Evolutionary conservation across 805 yeast genomes (phyloP).

Genomic region (Monosporozyma siamensis): DNA sequence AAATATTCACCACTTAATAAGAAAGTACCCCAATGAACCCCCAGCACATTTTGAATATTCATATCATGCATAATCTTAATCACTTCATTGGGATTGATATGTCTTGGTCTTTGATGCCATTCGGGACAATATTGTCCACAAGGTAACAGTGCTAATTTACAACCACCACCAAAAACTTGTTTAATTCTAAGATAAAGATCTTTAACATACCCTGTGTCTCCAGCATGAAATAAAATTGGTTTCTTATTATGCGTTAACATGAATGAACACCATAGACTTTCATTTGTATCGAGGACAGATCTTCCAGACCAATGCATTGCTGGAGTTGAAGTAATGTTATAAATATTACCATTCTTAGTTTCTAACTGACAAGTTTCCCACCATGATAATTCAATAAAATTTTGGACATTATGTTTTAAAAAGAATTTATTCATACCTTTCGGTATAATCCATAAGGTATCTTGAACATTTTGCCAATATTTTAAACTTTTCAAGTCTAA

Average conservation of each 20-base stretch:
- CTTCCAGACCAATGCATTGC: slow-evolving; percentile 98
- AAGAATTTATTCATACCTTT: slow-evolving; percentile 59
- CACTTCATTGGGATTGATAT: slow-evolving; percentile 74
- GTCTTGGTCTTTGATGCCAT: slow-evolving; percentile 90
- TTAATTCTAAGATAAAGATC: slow-evolving; percentile 65
- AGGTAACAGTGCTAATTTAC: slow-evolving; percentile 65
- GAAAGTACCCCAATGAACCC: slow-evolving; percentile 97
- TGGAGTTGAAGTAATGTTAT: slow-evolving; percentile 81
- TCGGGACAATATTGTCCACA: slow-evolving; percentile 93
- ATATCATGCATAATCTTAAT: slow-evolving; percentile 56
- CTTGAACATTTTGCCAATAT: slow-evolving; percentile 20
- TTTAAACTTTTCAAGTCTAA: slow-evolving; percentile 55
- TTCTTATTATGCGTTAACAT: slow-evolving; percentile 54
- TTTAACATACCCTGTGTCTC: slow-evolving; percentile 85
- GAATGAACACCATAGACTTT: slow-evolving; percentile 84
- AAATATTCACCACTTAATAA: slow-evolving; percentile 81
- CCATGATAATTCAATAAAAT: slow-evolving; percentile 79
- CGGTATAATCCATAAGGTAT: slow-evolving; percentile 78
- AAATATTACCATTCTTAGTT: slow-evolving; percentile 36
- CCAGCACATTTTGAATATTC: slow-evolving; percentile 54
- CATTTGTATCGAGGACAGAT: slow-evolving; percentile 67
- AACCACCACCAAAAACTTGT: slow-evolving; percentile 48
- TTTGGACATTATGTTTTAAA: slow-evolving; percentile 47
- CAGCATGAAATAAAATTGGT: slow-evolving; percentile 81
- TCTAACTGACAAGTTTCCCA: slow-evolving; percentile 59